phyloP scores from a whole-genome alignment of 1,284 basidiomycete species.

The Papiliotrema flavescens region DNA sequence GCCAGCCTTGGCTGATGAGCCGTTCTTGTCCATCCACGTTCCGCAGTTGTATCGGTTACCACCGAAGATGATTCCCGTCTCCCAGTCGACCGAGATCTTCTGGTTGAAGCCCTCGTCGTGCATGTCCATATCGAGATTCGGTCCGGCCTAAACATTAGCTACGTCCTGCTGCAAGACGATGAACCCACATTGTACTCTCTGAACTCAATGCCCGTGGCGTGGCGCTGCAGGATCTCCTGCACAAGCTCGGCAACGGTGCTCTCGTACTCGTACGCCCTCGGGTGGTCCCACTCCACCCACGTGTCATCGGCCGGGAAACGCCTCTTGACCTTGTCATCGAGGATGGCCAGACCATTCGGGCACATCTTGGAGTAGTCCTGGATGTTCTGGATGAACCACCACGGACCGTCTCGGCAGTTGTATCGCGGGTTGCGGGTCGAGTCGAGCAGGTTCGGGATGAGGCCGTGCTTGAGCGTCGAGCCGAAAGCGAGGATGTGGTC shows the following conservation, averaged over 20 bases:
- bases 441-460: conserved; percentile 90
- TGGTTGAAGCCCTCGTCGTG: conserved; percentile 88
- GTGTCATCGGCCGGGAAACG: conserved; percentile 91
- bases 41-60: conserved; percentile 68
- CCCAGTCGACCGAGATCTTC: conserved; percentile 89
- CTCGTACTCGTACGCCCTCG: conserved; percentile 72
- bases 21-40: conserved; percentile 99
- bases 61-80: conserved; percentile 82
- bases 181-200: conserved; percentile 72
- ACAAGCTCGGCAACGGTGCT: conserved; percentile 87
- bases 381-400: conserved; percentile 99
- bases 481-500: conserved; percentile 86
- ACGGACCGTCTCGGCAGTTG: conserved; percentile 44
- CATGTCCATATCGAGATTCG: conserved; percentile 94
- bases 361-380: conserved; percentile 86
- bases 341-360: conserved; percentile 75
- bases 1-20: conserved; percentile 81
- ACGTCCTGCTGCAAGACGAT: neutral
- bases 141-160: conserved; percentile 60
- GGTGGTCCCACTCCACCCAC: conserved; percentile 89
- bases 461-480: conserved; percentile 71
- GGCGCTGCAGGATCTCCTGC: conserved; percentile 92
- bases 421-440: conserved; percentile 76
- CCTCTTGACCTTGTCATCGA: conserved; percentile 77
- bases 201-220: conserved; percentile 88